Conservation (phyloP, 345 rosid genomes). For the Camelina neglecta region DNA sequence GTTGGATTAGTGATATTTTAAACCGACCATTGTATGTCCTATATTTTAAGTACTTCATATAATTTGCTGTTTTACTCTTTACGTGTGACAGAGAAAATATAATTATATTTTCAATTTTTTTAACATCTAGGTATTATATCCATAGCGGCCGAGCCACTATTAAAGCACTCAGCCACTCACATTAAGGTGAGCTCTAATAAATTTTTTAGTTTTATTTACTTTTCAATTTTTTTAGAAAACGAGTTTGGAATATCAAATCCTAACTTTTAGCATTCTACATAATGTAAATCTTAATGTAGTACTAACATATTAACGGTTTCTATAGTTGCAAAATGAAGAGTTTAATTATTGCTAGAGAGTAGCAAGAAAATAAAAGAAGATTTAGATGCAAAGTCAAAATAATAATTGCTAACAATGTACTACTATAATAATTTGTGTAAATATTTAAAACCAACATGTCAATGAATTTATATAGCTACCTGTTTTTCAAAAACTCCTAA, state of each 20-base stretch:
- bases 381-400: slow-evolving; percentile 9
- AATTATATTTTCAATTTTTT: neutral
- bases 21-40: neutral
- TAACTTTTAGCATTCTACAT: neutral
- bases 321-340: slow-evolving; percentile 2
- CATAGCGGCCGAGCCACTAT: neutral
- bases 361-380: neutral
- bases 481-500: slow-evolving; percentile 29
- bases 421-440: neutral
- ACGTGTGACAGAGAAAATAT: neutral
- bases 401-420: neutral
- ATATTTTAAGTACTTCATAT: neutral
- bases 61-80: neutral
- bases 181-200: neutral
- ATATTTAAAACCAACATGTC: slow-evolving; percentile 13
- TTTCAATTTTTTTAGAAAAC: no score
- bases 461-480: neutral
- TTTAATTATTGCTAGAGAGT: slow-evolving; percentile 2
- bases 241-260: neutral
- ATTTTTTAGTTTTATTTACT: neutral
- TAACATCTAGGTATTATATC: neutral
- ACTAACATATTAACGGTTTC: neutral
- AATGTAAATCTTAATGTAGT: neutral
- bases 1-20: neutral
- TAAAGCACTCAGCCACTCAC: neutral